Percentiles rank a stretch among this genome's conserved stretches.
phyloP scores from a whole-genome alignment of 2,329 filamentous ascomycete species.

The Beauveria brongniartii region DNA sequence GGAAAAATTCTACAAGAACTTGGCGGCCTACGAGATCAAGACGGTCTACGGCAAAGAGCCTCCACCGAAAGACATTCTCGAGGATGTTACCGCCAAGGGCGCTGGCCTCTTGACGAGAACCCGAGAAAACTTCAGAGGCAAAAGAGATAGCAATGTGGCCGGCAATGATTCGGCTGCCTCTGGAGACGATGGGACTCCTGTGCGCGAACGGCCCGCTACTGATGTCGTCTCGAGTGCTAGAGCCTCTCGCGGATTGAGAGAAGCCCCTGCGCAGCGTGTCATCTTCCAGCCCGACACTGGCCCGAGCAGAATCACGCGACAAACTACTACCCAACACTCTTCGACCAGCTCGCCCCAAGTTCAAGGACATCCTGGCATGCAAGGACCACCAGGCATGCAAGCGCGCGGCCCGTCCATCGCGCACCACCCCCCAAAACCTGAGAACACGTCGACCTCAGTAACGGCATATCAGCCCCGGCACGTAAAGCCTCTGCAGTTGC shows the following conservation, averaged over 20 bases:
- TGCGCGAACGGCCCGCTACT: slow-evolving; percentile 41
- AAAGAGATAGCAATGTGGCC: slow-evolving; percentile 41
- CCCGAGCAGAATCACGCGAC: slow-evolving; percentile 54
- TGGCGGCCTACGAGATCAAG: slow-evolving; percentile 79
- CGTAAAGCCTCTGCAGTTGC: slow-evolving; percentile 56
- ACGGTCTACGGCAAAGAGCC: slow-evolving; percentile 71
- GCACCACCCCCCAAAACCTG: slow-evolving; percentile 47
- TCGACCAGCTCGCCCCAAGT: slow-evolving; percentile 18
- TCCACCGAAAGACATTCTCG: slow-evolving; percentile 79
- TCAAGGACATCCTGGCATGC: slow-evolving; percentile 26
- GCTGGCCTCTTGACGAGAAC: slow-evolving; percentile 72
- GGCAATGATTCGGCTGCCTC: slow-evolving; percentile 50
- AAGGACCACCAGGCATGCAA: slow-evolving; percentile 22
- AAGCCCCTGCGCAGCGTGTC: slow-evolving; percentile 76
- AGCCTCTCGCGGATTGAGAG: slow-evolving; percentile 59
- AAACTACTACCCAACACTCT: slow-evolving; percentile 40
- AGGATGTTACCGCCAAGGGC: slow-evolving; percentile 79
- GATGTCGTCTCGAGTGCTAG: slow-evolving; percentile 47
- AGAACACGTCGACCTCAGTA: slow-evolving; percentile 51
- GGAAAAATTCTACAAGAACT: slow-evolving; percentile 81
- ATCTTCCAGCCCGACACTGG: slow-evolving; percentile 77
- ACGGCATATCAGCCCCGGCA: slow-evolving; percentile 62
- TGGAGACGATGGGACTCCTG: slow-evolving; percentile 51
- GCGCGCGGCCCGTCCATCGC: slow-evolving; percentile 35
- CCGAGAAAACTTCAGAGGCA: slow-evolving; percentile 60